Conservation (phyloP, 306 rosid species). For the Abrus pulchellus region DNA sequence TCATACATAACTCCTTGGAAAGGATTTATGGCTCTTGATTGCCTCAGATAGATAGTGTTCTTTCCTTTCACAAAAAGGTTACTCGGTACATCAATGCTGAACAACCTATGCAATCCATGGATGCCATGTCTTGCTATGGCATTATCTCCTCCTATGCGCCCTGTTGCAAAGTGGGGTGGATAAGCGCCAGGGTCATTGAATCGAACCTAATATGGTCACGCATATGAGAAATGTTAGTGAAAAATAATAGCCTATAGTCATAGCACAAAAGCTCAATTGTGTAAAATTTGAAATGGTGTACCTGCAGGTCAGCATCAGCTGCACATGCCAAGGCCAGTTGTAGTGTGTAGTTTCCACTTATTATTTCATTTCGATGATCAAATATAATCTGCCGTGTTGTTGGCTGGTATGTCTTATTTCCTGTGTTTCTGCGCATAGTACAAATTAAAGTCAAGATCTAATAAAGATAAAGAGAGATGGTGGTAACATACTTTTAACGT, state of each 20-base stretch:
- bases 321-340: slow-evolving; percentile 83
- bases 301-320: slow-evolving; percentile 60
- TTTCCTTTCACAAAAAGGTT: slow-evolving; percentile 51
- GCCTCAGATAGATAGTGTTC: slow-evolving; percentile 71
- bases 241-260: background rate
- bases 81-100: slow-evolving; percentile 58
- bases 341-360: slow-evolving; percentile 68
- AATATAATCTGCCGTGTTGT: slow-evolving; percentile 85
- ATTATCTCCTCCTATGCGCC: slow-evolving; percentile 71
- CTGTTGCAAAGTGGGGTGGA: slow-evolving; percentile 58
- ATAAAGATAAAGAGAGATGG: background rate
- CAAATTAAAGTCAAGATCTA: slow-evolving; percentile 12
- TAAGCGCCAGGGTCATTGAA: slow-evolving; percentile 47
- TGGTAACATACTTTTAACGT: too few species aligned
- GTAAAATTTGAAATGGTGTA: slow-evolving; percentile 28
- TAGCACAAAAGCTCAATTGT: background rate
- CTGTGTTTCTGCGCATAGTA: slow-evolving; percentile 52
- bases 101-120: slow-evolving; percentile 83
- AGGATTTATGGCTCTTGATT: slow-evolving; percentile 47
- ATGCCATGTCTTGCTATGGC: slow-evolving; percentile 95
- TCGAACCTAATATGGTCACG: slow-evolving; percentile 60
- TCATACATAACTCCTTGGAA: slow-evolving; percentile 90
- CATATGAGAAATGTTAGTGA: background rate
- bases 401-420: slow-evolving; percentile 61
- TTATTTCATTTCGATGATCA: slow-evolving; percentile 40